Evolutionary conservation across 495 filamentous ascomycete species (phyloP).

Genomic region (Xylaria palmicola): DNA sequence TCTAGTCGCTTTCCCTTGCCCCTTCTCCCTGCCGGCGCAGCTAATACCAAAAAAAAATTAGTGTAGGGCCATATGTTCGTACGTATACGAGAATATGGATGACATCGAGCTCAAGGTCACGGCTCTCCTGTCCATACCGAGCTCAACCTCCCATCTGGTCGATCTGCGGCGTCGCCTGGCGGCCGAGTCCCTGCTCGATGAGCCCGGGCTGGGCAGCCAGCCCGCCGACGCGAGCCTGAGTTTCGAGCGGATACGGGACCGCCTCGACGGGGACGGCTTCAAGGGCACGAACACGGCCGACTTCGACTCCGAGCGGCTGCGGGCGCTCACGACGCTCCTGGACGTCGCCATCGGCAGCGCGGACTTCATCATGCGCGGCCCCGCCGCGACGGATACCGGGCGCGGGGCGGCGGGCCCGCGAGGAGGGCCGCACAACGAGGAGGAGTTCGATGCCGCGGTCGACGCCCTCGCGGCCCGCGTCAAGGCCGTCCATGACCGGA

Average conservation of each 20-base stretch:
- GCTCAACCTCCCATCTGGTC: constrained; percentile 52
- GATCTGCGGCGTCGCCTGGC: constrained; percentile 72
- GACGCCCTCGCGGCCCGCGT: constrained; percentile 64
- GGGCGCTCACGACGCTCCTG: constrained; percentile 62
- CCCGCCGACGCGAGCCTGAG: constrained; percentile 46
- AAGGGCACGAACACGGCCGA: constrained; percentile 40
- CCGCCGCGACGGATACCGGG: no score
- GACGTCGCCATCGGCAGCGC: constrained; percentile 73
- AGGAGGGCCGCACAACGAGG: no score
- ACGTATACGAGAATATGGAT: constrained; percentile 49
- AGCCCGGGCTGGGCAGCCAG: constrained; percentile 45
- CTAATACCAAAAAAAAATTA: constrained; percentile 38
- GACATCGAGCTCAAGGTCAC: constrained; percentile 56
- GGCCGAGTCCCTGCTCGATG: constrained; percentile 63
- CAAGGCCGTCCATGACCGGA: constrained; percentile 65
- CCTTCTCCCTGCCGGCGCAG: not conserved
- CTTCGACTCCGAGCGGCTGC: constrained; percentile 63
- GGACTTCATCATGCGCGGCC: constrained; percentile 26
- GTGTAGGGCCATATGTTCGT: constrained; percentile 55
- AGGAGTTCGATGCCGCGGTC: constrained; percentile 64
- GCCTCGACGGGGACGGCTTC: constrained; percentile 50
- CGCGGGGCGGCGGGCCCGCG: no score
- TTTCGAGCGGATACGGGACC: constrained; percentile 49
- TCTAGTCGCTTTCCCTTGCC: not conserved
- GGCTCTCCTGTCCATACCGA: constrained; percentile 59